phyloP scores from a whole-genome alignment of 2,329 filamentous ascomycete species.

The Arthrobotrys megalospora region DNA sequence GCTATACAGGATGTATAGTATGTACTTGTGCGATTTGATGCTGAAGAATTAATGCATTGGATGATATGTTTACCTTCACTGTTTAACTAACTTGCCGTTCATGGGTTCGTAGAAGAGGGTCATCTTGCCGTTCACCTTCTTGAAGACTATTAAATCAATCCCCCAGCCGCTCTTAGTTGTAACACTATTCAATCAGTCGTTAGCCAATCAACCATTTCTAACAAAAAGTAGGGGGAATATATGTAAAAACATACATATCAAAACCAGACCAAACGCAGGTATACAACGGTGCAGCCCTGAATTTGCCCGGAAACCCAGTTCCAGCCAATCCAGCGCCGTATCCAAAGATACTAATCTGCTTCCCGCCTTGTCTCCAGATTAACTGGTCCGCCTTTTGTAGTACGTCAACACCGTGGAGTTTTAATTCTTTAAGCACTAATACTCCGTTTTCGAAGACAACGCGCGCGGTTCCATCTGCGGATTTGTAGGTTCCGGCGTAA shows the following conservation, averaged over 20 bases:
- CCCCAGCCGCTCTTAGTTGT: constrained; percentile 52
- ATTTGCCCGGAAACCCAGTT: constrained; percentile 42
- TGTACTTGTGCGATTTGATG: no score
- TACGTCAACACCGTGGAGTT: constrained; percentile 32
- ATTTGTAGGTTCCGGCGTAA: constrained; percentile 43
- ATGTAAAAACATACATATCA: constrained; percentile 42
- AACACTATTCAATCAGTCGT: constrained; percentile 16
- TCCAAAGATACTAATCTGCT: constrained; percentile 9
- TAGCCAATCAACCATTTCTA: not conserved
- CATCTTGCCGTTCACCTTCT: constrained; percentile 33
- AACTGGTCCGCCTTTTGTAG: constrained; percentile 44
- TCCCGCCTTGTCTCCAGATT: constrained; percentile 28
- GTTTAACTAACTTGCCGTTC: constrained; percentile 35
- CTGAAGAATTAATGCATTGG: no score
- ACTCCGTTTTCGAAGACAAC: constrained; percentile 42
- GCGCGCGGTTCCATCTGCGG: constrained; percentile 33
- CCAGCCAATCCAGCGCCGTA: constrained; percentile 34
- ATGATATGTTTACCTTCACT: not conserved
- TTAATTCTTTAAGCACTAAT: constrained; percentile 33
- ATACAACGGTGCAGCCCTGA: constrained; percentile 23
- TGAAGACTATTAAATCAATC: constrained; percentile 40
- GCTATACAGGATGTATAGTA: not conserved
- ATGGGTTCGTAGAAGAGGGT: constrained; percentile 47
- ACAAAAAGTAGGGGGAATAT: not conserved
- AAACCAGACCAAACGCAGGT: constrained; percentile 38